A percentile compares a stretch with the other conserved stretches of the same genome.
These are phyloP conservation scores for Coniochaeta ligniaria DNA, from an alignment of 2,329 filamentous ascomycete species.

Conservation along the genomic window DNA sequence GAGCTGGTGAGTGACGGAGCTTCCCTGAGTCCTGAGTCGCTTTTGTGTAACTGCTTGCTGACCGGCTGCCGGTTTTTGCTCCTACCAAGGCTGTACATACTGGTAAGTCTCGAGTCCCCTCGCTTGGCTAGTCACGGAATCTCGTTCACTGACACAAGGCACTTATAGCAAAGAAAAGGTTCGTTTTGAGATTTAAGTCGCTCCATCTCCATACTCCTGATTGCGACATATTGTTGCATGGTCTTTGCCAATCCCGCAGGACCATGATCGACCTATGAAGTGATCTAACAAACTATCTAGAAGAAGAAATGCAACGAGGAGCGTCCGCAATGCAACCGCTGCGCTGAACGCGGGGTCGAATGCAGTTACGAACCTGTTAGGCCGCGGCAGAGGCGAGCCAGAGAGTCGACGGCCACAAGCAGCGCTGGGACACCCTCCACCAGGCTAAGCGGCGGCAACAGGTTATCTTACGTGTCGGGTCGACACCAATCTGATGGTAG, in stretches of 20 bases:
- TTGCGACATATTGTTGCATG: too few relatives aligned
- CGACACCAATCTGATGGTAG: constrained; percentile 7
- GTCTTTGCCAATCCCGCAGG: background rate
- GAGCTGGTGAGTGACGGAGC: constrained; percentile 40
- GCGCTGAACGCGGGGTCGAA: constrained; percentile 37
- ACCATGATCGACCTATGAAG: background rate
- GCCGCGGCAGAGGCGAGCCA: constrained; percentile 31
- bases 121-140: background rate
- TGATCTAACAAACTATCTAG: constrained; percentile 19
- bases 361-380: constrained; percentile 43
- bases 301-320: constrained; percentile 53
- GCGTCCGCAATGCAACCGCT: constrained; percentile 43
- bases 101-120: constrained; percentile 33
- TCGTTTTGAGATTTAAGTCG: constrained; percentile 12
- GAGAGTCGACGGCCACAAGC: constrained; percentile 20
- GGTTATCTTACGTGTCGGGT: constrained; percentile 19
- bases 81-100: constrained; percentile 37
- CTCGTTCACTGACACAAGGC: constrained; percentile 10
- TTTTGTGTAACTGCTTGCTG: constrained; percentile 14
- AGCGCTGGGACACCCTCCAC: background rate
- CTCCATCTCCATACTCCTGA: background rate
- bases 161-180: constrained; percentile 46
- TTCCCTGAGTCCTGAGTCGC: constrained; percentile 1
- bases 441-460: background rate
- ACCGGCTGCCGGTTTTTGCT: constrained; percentile 3